Evolutionary conservation across 768 basidiomycete genomes (phyloP), one percentile per base, ranked within the genome.

Genomic region (Suillus occidentalis): DNA sequence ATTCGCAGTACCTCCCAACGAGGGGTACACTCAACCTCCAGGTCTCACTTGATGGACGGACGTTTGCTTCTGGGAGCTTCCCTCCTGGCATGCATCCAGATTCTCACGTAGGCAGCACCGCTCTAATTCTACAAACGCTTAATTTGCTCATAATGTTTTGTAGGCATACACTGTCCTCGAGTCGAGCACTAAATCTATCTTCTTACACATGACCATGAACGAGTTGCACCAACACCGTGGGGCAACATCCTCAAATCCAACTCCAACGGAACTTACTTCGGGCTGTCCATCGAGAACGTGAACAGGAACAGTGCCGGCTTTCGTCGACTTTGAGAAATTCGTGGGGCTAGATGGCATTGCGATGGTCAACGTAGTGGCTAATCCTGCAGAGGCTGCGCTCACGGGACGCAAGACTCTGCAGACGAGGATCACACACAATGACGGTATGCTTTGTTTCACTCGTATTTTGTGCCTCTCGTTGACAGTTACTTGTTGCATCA

Each of bases 281-380:
- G 92, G 25, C 75, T 95, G 13, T 93, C 95, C 1, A 72, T 92
- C 45, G 90, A 93, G 69, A 84, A 95, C 70, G 97, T 92, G 63
- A 99, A 99, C 75, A 86, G 97, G n/a, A 90, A 99, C 73, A 79
- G 86, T 0, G 73, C 79, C 0, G 97, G 97, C 6, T 99, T 99
- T 85, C 71, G 96, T 95, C 39, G 97, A 99, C 75, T 99, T 99
- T 69, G 97, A 99, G 80, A 99, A 99, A 82, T 91, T 98, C 84
- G 87, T 91, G 63, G 96, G 95, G 12, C 77, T 99, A 58, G 96
- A 99, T 74, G 97, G 97, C 0, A 97, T 99, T 67, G 97, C 97
- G 6, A 78, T 99, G 56, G 85, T 96, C 69, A 99, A 99, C 72
- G 71, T 98, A 43, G 94, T 99, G 8, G 77, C 89, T 7, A 97